Evolutionary conservation across 345 rosid species (phyloP).

Genomic region (Syzygium grande): DNA sequence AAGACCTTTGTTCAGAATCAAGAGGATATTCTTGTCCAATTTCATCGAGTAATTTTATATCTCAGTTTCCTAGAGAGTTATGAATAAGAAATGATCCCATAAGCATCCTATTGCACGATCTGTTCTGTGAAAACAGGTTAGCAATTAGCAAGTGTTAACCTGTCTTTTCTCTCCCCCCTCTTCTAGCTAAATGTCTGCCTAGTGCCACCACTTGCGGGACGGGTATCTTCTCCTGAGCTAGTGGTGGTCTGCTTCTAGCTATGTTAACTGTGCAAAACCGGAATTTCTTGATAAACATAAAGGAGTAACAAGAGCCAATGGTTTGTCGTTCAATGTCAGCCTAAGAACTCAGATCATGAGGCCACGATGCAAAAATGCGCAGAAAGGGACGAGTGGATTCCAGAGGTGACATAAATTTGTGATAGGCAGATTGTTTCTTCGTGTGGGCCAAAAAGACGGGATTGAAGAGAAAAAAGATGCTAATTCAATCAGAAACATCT

Average conservation of each 20-base stretch:
- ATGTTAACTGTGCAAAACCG: background rate
- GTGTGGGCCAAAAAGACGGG: background rate
- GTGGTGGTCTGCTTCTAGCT: background rate
- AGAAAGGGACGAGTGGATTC: background rate
- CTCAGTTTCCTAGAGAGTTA: background rate
- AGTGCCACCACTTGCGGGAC: background rate
- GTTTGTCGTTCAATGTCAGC: background rate
- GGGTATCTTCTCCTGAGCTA: background rate
- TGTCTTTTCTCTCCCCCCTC: background rate
- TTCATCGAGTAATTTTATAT: background rate
- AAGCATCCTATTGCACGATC: background rate
- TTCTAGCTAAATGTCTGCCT: background rate
- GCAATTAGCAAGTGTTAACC: background rate
- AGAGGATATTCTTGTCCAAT: background rate
- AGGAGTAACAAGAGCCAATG: background rate
- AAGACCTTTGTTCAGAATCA: background rate
- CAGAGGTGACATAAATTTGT: background rate
- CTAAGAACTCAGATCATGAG: background rate
- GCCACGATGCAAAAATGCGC: background rate
- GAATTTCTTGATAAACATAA: background rate
- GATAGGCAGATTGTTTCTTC: background rate
- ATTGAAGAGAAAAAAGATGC: background rate
- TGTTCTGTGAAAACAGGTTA: background rate
- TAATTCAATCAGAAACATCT: background rate
- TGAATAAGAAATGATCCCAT: background rate